phyloP scores from a whole-genome alignment of 2,329 filamentous ascomycete species.

The Colletotrichum shisoi region DNA sequence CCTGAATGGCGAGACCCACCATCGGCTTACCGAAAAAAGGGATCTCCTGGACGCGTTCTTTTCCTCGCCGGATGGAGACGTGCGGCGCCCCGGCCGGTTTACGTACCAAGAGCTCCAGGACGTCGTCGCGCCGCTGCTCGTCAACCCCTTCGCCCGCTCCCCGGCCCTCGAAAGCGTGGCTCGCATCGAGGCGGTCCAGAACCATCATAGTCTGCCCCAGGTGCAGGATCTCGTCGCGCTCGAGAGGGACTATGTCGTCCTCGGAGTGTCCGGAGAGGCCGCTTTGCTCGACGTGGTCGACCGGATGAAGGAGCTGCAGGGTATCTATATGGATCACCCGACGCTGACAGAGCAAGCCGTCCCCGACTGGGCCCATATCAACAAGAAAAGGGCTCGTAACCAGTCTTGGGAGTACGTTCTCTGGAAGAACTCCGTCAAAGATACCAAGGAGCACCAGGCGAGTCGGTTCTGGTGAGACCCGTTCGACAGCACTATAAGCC shows the following conservation, averaged over 20 bases:
- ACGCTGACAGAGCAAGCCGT: neutral
- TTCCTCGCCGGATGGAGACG: neutral
- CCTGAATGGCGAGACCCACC: constrained; percentile 18
- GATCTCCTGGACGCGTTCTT: neutral
- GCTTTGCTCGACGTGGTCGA: constrained; percentile 7
- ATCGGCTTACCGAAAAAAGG: constrained; percentile 14
- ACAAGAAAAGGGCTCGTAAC: neutral
- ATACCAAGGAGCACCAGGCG: neutral
- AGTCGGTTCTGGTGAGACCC: constrained; percentile 22
- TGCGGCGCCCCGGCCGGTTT: neutral
- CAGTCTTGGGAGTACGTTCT: constrained; percentile 20
- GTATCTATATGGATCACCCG: constrained; percentile 5
- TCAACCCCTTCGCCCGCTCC: constrained; percentile 14
- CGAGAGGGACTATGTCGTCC: neutral
- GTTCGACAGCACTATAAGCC: neutral
- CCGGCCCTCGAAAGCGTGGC: neutral
- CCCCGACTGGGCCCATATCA: neutral
- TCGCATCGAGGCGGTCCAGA: neutral
- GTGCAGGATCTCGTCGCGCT: neutral
- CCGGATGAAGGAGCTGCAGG: neutral
- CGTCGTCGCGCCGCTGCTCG: constrained; percentile 5
- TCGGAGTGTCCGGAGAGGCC: constrained; percentile 7
- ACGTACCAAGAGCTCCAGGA: neutral
- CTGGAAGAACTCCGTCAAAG: constrained; percentile 4
- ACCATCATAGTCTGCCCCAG: neutral